Evolutionary conservation across 495 filamentous ascomycete species (phyloP).

Genomic region (Neurospora sp.): DNA sequence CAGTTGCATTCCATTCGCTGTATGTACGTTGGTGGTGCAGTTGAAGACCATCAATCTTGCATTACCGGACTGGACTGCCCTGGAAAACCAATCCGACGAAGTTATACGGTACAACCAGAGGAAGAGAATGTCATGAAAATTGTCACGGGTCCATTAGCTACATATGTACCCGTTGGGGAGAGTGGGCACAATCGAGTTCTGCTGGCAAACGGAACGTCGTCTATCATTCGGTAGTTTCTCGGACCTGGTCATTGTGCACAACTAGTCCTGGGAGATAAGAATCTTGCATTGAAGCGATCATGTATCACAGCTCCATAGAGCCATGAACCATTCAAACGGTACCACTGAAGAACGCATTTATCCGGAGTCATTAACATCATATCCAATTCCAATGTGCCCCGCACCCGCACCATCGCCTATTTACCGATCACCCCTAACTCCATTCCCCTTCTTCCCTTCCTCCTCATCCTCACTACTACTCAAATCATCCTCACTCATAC

Average conservation of each 20-base stretch:
- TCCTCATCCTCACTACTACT: constrained; percentile 10
- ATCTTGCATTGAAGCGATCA: neutral
- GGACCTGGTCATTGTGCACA: neutral
- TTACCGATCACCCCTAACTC: neutral
- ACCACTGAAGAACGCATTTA: neutral
- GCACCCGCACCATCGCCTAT: neutral
- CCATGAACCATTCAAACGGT: neutral
- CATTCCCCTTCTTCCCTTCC: neutral
- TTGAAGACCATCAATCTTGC: too few species aligned
- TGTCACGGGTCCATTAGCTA: too few species aligned
- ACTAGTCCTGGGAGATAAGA: neutral
- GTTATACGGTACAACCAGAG: neutral
- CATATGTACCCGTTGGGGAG: too few species aligned
- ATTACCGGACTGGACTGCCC: too few species aligned
- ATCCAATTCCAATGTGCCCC: neutral
- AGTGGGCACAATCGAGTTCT: neutral
- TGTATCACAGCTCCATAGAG: neutral
- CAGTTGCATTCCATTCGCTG: too few species aligned
- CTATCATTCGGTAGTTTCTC: neutral
- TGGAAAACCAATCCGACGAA: too few species aligned
- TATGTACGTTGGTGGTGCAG: too few species aligned
- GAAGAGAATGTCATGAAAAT: neutral
- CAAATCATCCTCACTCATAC: constrained; percentile 19
- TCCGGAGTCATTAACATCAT: neutral
- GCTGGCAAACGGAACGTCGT: neutral